A percentile compares a stretch with the other conserved stretches of the same genome.
These are phyloP conservation scores for Hygrocybe punicea DNA, from an alignment of 768 basidiomycete genomes.

Conservation along the genomic window DNA sequence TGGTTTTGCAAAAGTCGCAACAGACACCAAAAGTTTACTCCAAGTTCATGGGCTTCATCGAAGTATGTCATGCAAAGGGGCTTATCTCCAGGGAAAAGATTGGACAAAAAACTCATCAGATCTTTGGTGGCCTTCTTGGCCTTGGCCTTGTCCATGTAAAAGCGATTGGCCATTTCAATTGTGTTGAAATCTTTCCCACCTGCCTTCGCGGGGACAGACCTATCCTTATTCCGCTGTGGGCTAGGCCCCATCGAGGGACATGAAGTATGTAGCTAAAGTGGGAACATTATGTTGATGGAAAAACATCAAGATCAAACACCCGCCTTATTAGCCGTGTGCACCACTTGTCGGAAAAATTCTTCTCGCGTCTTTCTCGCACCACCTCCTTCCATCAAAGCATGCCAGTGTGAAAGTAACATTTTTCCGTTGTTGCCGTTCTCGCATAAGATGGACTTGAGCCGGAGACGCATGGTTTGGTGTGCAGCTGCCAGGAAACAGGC, in stretches of 20 bases:
- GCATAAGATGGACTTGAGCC: conserved; percentile 2
- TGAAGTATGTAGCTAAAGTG: neutral
- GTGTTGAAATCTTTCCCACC: neutral
- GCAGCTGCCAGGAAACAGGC: conserved; percentile 15
- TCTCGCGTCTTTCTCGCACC: neutral
- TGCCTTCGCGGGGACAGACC: no score
- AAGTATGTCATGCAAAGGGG: conserved; percentile 11
- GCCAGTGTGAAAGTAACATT: conserved; percentile 11
- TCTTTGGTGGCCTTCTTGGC: neutral
- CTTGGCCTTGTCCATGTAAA: conserved; percentile 1
- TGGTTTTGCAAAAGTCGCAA: conserved; percentile 12
- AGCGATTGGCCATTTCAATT: neutral
- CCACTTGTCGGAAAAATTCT: neutral
- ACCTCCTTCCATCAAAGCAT: conserved; percentile 11
- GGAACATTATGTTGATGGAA: neutral
- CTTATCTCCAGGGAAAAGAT: neutral
- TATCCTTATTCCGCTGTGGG: neutral
- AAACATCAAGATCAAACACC: neutral
- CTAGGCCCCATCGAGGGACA: neutral
- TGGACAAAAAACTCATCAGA: neutral
- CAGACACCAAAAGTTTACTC: conserved; percentile 9
- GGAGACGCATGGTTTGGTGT: conserved; percentile 9
- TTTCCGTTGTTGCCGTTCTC: neutral
- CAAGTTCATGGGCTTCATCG: conserved; percentile 16
- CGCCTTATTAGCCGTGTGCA: neutral